These are phyloP conservation scores for Plantago rigida DNA, from an alignment of 305 asterid species.

Conservation along the genomic window DNA sequence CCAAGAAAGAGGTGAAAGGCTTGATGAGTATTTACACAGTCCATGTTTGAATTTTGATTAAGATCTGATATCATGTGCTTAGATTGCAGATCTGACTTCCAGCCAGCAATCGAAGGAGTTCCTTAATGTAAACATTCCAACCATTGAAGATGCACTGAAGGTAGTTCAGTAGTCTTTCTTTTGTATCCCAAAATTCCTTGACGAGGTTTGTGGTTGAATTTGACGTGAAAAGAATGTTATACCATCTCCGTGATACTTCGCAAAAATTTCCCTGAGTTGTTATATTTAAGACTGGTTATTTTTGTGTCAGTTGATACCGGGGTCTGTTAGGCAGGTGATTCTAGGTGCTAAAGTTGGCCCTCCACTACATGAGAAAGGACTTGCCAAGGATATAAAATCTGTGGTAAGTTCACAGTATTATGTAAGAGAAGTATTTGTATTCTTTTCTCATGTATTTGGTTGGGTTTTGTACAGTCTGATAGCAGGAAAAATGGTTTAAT, in stretches of 20 bases:
- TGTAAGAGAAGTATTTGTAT: constrained; percentile 13
- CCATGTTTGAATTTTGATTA: constrained; percentile 18
- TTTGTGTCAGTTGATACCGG: constrained; percentile 54
- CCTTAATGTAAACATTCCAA: constrained; percentile 49
- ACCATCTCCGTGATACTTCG: neutral
- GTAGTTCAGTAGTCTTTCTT: constrained; percentile 28
- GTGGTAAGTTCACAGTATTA: constrained; percentile 44
- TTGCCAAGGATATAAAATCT: constrained; percentile 70
- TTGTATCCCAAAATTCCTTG: constrained; percentile 14
- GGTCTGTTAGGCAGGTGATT: constrained; percentile 69
- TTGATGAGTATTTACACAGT: neutral
- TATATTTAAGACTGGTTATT: constrained; percentile 27
- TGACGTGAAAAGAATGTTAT: constrained; percentile 4
- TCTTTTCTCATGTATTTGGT: constrained; percentile 4
- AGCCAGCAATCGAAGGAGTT: constrained; percentile 36
- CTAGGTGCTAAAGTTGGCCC: constrained; percentile 93
- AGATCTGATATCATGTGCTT: constrained; percentile 25
- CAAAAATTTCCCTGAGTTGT: constrained; percentile 9
- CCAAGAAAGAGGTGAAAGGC: constrained; percentile 63
- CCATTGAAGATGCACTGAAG: constrained; percentile 75
- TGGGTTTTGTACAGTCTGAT: too few relatives aligned
- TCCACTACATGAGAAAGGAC: constrained; percentile 64
- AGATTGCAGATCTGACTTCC: constrained; percentile 62
- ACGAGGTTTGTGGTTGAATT: constrained; percentile 18
- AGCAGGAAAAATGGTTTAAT: too few relatives aligned